Conservation (phyloP, 495 filamentous ascomycete genomes). For the Neurospora hispaniola region DNA sequence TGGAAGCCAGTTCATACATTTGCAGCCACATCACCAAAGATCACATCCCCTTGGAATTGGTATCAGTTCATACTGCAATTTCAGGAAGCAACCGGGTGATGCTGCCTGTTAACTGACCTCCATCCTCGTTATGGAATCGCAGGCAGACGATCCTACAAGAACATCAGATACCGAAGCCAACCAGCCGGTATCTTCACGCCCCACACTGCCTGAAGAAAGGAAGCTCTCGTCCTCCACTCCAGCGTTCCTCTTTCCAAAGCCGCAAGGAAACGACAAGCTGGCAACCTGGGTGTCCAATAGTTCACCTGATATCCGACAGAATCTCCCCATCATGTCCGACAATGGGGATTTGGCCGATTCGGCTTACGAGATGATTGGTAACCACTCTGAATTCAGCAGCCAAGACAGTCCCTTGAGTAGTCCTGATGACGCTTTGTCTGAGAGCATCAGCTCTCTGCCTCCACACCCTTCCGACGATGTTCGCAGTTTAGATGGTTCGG, state of each 20-base stretch:
- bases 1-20: background rate
- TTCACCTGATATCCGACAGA: conserved; percentile 38
- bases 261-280: conserved; percentile 36
- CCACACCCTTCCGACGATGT: conserved; percentile 39
- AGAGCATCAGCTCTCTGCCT: conserved; percentile 42
- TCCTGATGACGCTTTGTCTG: conserved; percentile 37
- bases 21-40: background rate
- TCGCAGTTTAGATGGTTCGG: conserved; percentile 43
- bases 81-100: background rate
- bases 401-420: conserved; percentile 26
- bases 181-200: background rate
- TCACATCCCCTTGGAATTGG: background rate
- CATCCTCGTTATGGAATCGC: conserved; percentile 37
- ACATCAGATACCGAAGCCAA: conserved; percentile 3
- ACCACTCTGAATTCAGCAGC: conserved; percentile 12
- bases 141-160: conserved; percentile 9
- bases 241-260: conserved; percentile 38
- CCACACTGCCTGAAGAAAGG: background rate
- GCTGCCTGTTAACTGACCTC: background rate
- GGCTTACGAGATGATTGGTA: conserved; percentile 43
- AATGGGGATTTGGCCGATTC: conserved; percentile 43
- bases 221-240: conserved; percentile 25
- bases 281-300: conserved; percentile 42
- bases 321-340: conserved; percentile 27
- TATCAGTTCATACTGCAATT: background rate